Evolutionary conservation across 75 land plant species (phyloP).

Genomic region (Larix kaempferi): DNA sequence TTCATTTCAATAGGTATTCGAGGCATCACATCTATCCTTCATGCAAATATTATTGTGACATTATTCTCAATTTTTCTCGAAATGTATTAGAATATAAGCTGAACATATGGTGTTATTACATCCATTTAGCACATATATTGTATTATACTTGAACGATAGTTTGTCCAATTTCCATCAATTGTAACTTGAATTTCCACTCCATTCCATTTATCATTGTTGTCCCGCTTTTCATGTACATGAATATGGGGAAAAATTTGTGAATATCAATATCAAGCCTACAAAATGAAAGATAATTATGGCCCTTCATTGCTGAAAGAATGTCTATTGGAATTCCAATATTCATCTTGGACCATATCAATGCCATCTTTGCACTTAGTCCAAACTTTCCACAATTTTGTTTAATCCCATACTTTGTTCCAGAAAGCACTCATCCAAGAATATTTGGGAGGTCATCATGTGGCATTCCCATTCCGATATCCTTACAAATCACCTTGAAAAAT

Average conservation of each 20-base stretch:
- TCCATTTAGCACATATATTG: constrained; percentile 98
- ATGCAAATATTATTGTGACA: constrained; percentile 31
- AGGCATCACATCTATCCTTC: constrained; percentile 38
- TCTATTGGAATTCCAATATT: constrained; percentile 93
- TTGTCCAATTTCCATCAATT: constrained; percentile 97
- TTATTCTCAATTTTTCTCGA: too few species aligned
- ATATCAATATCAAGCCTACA: constrained; percentile 91
- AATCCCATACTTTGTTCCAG: constrained; percentile 94
- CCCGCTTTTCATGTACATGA: constrained; percentile 82
- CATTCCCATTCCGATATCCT: constrained; percentile 99
- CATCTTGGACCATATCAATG: constrained; percentile 96
- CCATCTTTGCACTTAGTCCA: constrained; percentile 95
- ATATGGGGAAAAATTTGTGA: constrained; percentile 80
- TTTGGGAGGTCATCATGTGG: constrained; percentile 98
- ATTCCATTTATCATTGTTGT: constrained; percentile 73
- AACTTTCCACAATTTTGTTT: constrained; percentile 97
- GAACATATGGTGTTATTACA: constrained; percentile 95
- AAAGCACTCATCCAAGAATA: constrained; percentile 99
- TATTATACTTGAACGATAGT: constrained; percentile 84
- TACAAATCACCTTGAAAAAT: too few species aligned
- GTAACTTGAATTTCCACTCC: constrained; percentile 97
- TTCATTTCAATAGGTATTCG: constrained; percentile 77
- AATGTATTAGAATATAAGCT: constrained; percentile 24
- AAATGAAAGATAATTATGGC: constrained; percentile 64
- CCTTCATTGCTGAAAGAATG: constrained; percentile 60